phyloP scores from a whole-genome alignment of 2,329 filamentous ascomycete genomes.

The Cytospora leucostoma region DNA sequence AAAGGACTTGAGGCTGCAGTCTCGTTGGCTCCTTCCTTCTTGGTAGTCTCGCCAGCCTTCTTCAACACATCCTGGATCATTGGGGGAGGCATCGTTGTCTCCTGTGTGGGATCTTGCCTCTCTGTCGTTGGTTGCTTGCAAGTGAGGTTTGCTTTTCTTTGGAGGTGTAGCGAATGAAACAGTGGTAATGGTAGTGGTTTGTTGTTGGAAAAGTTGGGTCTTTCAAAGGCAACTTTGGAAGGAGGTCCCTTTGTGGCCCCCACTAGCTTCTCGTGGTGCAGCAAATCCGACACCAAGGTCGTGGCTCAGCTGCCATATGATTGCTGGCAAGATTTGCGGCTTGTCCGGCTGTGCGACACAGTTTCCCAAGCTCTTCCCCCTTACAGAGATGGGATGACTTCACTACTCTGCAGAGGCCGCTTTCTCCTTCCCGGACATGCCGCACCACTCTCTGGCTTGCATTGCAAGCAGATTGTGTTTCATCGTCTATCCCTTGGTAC shows the following conservation, averaged over 20 bases:
- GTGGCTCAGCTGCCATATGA: background rate
- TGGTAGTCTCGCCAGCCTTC: background rate
- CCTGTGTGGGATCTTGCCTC: background rate
- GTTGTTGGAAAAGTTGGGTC: background rate
- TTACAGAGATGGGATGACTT: too few species aligned
- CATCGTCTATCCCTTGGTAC: too few species aligned
- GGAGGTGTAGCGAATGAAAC: background rate
- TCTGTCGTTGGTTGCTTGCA: background rate
- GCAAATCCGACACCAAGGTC: background rate
- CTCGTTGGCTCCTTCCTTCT: background rate
- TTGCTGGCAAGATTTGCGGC: too few species aligned
- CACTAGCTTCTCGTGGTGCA: background rate
- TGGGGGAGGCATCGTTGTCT: background rate
- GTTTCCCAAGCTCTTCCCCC: too few species aligned
- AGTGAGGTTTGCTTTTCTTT: background rate
- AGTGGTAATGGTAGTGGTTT: too few species aligned
- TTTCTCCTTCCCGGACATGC: too few species aligned
- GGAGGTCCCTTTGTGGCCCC: background rate
- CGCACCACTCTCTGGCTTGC: too few species aligned
- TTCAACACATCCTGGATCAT: background rate
- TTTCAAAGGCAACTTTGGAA: background rate
- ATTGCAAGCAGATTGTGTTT: too few species aligned
- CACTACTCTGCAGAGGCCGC: too few species aligned
- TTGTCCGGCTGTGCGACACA: too few species aligned
- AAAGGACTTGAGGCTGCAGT: background rate